Conservation (phyloP, 305 asterid genomes). For the Solanum hybrid region DNA sequence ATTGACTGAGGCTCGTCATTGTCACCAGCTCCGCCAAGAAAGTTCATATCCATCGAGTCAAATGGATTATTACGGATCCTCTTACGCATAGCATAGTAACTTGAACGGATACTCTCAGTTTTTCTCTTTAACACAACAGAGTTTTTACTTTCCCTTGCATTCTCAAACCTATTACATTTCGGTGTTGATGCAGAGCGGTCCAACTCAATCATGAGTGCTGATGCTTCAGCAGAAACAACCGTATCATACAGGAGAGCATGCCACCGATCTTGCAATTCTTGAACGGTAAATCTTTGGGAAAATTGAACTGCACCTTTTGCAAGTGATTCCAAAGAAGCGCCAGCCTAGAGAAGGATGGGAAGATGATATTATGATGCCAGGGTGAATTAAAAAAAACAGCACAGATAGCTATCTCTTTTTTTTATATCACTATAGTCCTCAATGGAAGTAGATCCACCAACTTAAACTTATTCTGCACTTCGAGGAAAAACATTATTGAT, state of each 20-base stretch:
- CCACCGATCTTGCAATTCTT: constrained; percentile 72
- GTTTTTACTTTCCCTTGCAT: constrained; percentile 21
- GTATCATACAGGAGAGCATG: constrained; percentile 68
- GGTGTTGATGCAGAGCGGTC: constrained; percentile 27
- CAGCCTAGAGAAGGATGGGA: constrained; percentile 35
- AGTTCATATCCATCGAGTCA: constrained; percentile 25
- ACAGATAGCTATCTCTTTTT: background rate
- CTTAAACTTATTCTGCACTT: background rate
- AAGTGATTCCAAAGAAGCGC: constrained; percentile 81
- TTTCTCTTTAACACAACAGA: constrained; percentile 43
- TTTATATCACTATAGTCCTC: background rate
- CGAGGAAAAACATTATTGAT: background rate
- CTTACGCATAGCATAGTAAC: constrained; percentile 61
- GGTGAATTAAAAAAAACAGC: background rate
- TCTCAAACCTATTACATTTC: constrained; percentile 29
- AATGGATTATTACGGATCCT: constrained; percentile 44
- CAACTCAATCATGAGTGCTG: constrained; percentile 38
- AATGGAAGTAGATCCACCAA: background rate
- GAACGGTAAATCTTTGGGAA: constrained; percentile 48
- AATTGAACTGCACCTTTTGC: constrained; percentile 80
- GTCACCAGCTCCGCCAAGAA: constrained; percentile 22
- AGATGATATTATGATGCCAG: background rate
- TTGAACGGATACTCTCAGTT: constrained; percentile 36
- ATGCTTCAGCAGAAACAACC: constrained; percentile 40
- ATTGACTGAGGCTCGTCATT: constrained; percentile 11